Base-by-base conservation (phyloP, 345 rosid genomes). In the Eucalyptus globulus region DNA sequence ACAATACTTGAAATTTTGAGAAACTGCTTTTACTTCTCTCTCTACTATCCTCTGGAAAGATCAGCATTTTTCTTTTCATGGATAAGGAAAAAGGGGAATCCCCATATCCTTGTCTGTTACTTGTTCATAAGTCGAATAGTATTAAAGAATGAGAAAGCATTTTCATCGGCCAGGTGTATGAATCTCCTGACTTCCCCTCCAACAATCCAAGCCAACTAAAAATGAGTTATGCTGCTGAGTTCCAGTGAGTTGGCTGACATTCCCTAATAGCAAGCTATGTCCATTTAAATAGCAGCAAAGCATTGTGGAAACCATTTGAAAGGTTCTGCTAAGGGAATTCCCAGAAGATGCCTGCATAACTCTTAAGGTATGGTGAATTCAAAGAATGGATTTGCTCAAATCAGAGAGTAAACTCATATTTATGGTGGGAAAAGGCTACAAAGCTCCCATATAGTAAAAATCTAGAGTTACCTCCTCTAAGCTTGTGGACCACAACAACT, bases 401-500 rank as follows among this genome's bases (percentile, higher is more conserved):
- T 65, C 67, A 65, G 10, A 65, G n/a, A 65, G 62, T 31, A 86
- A 49, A 80, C 60, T 86, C 14, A 22, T 80, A 87, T 49, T 51
- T 53, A 81, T 34, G 60, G 26, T n/a, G 87, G 26, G 22, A 40
- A 10, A 47, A 83, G 40, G 34, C 12, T 26, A 49, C 54, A 86
- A 49, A 8, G 56, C 56, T 51, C 54, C 87, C 87, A n/a, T 24
- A 62, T 65, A 80, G 54, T 88, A 4, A 27, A 58, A 69, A 60
- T 47, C 31, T 54, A 34, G 37, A 65, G 37, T 65, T 89, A 96
- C 99, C 98, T 96, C 99, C 90, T 97, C 99, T 90, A 94, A 94
- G 92, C 94, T 96, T 94, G 93, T 94, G 43, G 96, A 96, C 98
- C 97, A 97, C 72, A 97, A 97, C 93, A 97, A 97, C 93, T 95